phyloP scores from a whole-genome alignment of 208 protist genomes.

The Naegleria lovaniensis region DNA sequence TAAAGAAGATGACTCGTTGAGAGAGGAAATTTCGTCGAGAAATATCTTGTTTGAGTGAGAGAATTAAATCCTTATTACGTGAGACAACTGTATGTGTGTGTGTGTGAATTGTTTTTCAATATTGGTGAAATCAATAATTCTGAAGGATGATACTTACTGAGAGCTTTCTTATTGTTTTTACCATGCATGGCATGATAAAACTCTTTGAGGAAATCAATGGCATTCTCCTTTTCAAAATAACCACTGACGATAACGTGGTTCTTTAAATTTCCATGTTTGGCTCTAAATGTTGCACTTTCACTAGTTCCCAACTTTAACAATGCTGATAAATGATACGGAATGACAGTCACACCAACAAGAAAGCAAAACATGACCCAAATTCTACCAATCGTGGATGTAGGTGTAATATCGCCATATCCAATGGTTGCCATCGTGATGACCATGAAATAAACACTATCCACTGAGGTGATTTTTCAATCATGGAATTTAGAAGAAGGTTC shows the following conservation, averaged over 20 bases:
- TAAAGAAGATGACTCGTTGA: not conserved
- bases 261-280: not conserved
- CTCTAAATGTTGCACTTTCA: not conserved
- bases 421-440: not conserved
- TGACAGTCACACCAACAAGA: not conserved
- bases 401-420: conserved; percentile 10
- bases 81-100: not conserved
- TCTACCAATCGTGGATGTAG: not conserved
- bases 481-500: not conserved
- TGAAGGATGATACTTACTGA: not conserved
- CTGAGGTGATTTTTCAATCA: not conserved
- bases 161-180: not conserved
- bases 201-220: not conserved
- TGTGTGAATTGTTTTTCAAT: too few species aligned
- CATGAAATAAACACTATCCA: not conserved
- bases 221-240: not conserved
- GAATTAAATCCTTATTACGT: not conserved
- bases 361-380: not conserved
- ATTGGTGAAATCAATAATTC: too few species aligned
- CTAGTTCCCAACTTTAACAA: not conserved
- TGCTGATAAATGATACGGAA: not conserved
- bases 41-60: not conserved
- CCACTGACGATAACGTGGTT: not conserved
- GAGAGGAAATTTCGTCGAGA: not conserved
- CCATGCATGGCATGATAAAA: not conserved